phyloP scores from a whole-genome alignment of 2,329 filamentous ascomycete species.

The Penicillium olsonii region DNA sequence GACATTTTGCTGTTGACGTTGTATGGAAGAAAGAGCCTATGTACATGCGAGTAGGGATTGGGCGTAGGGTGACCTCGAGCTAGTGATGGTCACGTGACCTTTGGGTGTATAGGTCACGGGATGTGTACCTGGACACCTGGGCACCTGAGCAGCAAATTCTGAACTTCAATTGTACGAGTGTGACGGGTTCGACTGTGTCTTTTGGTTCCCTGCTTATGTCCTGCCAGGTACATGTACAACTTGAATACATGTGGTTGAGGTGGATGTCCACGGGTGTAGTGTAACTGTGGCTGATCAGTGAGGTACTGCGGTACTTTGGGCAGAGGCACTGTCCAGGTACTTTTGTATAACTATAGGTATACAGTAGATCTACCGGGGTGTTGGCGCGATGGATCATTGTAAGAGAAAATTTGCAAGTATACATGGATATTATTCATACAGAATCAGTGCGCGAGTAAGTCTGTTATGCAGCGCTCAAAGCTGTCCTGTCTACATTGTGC shows the following conservation, averaged over 20 bases:
- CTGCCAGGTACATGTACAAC: slow-evolving; percentile 19
- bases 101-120: background rate
- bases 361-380: too few relatives aligned
- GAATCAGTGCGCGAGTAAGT: too few relatives aligned
- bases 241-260: slow-evolving; percentile 7
- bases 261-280: slow-evolving; percentile 7
- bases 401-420: too few relatives aligned
- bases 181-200: slow-evolving; percentile 4
- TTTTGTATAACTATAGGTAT: background rate
- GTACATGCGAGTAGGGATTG: too few relatives aligned
- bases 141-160: too few relatives aligned
- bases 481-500: slow-evolving; percentile 22
- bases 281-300: slow-evolving; percentile 15
- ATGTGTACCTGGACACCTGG: slow-evolving; percentile 4
- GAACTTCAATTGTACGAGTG: slow-evolving; percentile 1
- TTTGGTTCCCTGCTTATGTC: background rate
- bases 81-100: background rate
- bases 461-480: slow-evolving; percentile 15
- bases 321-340: slow-evolving; percentile 3
- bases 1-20: slow-evolving; percentile 31
- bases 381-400: too few relatives aligned
- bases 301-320: slow-evolving; percentile 8
- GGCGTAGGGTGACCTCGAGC: background rate
- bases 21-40: background rate
- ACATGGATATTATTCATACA: too few relatives aligned